Conservation (phyloP, 2,329 filamentous ascomycete genomes). For the Sporothrix pseudoabietina region DNA sequence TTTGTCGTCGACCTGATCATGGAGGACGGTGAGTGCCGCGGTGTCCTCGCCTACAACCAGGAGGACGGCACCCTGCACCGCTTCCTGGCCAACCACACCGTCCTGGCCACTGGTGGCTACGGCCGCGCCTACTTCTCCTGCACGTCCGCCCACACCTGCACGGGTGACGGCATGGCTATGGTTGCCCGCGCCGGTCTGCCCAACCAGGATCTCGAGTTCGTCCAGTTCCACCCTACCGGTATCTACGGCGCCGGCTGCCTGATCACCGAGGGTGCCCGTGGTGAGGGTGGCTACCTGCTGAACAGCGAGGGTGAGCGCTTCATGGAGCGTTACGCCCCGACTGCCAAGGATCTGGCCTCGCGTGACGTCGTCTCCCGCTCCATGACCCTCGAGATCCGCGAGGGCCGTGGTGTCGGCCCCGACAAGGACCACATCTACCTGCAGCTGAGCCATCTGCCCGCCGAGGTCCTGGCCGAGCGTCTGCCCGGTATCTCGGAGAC, state of each 20-base stretch:
- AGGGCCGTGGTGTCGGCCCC: constrained; percentile 92
- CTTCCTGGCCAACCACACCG: constrained; percentile 95
- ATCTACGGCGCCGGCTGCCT: constrained; percentile 98
- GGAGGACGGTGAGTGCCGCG: constrained; percentile 95
- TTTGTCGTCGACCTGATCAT: constrained; percentile 96
- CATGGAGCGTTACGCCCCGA: constrained; percentile 98
- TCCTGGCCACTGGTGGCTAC: constrained; percentile 95
- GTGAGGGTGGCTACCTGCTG: constrained; percentile 95
- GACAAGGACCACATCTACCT: constrained; percentile 99
- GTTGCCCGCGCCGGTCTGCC: constrained; percentile 95
- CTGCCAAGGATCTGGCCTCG: constrained; percentile 94
- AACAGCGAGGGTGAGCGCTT: constrained; percentile 99
- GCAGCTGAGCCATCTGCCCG: constrained; percentile 90
- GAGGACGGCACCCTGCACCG: constrained; percentile 97
- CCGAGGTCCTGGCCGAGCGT: constrained; percentile 91
- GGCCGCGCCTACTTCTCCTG: constrained; percentile 98
- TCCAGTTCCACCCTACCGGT: constrained; percentile 98
- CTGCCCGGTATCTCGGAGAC: constrained; percentile 98
- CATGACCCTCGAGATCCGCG: constrained; percentile 98
- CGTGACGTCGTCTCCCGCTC: constrained; percentile 96
- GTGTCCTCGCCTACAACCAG: constrained; percentile 97
- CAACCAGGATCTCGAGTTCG: constrained; percentile 99
- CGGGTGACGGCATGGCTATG: constrained; percentile 99
- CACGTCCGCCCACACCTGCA: constrained; percentile 97
- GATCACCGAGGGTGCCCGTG: constrained; percentile 96